Evolutionary conservation across 352 stramenopile species (phyloP).

Genomic region (Pythium sp.): DNA sequence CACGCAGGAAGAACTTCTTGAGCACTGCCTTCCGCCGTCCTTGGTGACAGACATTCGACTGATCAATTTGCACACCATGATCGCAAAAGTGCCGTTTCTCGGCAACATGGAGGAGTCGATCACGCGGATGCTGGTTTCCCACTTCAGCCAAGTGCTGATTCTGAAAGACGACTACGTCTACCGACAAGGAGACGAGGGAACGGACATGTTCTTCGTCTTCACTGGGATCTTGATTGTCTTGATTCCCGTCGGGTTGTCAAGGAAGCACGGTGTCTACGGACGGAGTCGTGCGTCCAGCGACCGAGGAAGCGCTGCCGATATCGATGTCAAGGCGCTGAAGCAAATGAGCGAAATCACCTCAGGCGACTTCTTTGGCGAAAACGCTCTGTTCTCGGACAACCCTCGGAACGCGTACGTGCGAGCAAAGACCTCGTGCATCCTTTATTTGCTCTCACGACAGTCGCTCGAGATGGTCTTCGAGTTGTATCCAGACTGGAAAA

Average conservation of each 20-base stretch:
- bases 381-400: conserved; percentile 34
- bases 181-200: conserved; percentile 40
- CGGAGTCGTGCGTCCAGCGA: not conserved
- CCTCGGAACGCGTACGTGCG: conserved; percentile 37
- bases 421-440: conserved; percentile 44
- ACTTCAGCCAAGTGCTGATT: conserved; percentile 45
- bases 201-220: conserved; percentile 67
- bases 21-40: conserved; percentile 42
- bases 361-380: conserved; percentile 43
- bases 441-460: conserved; percentile 39
- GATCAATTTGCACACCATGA: conserved; percentile 47
- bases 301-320: conserved; percentile 1
- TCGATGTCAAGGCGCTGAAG: conserved; percentile 14
- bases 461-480: conserved; percentile 53
- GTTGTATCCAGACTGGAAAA: conserved; percentile 45
- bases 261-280: conserved; percentile 1
- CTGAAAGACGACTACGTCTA: conserved; percentile 42
- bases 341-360: conserved; percentile 38
- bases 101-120: conserved; percentile 40
- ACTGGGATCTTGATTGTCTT: conserved; percentile 41
- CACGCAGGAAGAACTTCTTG: conserved; percentile 44
- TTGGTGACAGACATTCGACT: conserved; percentile 54
- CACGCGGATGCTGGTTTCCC: conserved; percentile 50
- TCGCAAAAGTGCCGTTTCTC: conserved; percentile 54
- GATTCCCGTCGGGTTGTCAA: conserved; percentile 13